These are phyloP conservation scores for Lineolata rhizophorae DNA, from an alignment of 495 filamentous ascomycete genomes.

Conservation along the genomic window DNA sequence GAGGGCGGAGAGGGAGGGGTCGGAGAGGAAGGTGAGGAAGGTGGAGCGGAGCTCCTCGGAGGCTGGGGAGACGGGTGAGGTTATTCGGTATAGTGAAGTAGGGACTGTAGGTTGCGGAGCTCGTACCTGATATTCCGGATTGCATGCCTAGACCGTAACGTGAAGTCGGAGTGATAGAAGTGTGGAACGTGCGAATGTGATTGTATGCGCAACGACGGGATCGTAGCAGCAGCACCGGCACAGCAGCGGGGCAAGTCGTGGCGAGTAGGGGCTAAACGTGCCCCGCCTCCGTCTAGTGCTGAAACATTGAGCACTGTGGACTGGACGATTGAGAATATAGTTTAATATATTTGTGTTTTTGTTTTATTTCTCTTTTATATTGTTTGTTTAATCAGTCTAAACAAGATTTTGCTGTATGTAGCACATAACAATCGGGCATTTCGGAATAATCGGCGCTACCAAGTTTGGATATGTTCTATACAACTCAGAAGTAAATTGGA, in stretches of 20 bases:
- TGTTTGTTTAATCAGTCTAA: background rate
- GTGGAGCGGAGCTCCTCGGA: constrained; percentile 67
- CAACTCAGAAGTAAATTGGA: no score
- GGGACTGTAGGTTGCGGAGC: background rate
- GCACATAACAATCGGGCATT: no score
- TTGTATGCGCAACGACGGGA: no score
- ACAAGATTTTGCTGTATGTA: no score
- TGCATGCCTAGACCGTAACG: constrained; percentile 34
- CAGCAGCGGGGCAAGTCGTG: background rate
- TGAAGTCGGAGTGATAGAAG: no score
- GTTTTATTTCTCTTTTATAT: background rate
- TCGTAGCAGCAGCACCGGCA: background rate
- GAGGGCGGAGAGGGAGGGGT: constrained; percentile 47
- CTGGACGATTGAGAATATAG: background rate
- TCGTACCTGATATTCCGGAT: constrained; percentile 64
- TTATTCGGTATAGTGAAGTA: constrained; percentile 4
- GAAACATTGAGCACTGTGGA: background rate
- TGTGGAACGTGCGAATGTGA: no score
- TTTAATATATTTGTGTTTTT: background rate
- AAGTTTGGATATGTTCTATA: no score
- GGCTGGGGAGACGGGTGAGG: constrained; percentile 24
- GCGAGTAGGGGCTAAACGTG: background rate
- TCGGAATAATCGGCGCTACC: no score
- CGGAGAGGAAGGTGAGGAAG: constrained; percentile 52
- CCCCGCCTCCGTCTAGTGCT: background rate